Evolutionary conservation across 2,329 filamentous ascomycete genomes (phyloP).

Genomic region (Thelonectria discophora): DNA sequence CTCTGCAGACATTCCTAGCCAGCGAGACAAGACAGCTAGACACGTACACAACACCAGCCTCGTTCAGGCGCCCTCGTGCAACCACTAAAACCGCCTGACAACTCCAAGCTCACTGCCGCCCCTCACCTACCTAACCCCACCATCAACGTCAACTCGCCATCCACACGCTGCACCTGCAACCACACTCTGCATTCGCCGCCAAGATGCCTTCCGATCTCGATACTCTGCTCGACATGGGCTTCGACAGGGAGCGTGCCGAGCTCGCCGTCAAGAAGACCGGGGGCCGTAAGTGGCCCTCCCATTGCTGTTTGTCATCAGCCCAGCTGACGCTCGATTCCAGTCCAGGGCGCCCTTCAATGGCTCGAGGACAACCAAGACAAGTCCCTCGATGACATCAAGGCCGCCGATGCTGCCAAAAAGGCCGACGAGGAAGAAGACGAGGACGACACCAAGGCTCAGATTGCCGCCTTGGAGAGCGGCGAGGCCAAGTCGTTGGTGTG

Average conservation of each 20-base stretch:
- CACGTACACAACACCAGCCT: too few species aligned
- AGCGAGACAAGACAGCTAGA: not conserved
- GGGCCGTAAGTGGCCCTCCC: conserved; percentile 66
- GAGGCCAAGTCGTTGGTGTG: conserved; percentile 86
- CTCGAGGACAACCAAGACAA: conserved; percentile 92
- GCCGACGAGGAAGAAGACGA: conserved; percentile 61
- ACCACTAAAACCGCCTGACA: conserved; percentile 26
- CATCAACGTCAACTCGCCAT: conserved; percentile 30
- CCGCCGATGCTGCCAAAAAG: conserved; percentile 49
- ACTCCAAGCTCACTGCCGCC: conserved; percentile 27
- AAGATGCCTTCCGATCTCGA: conserved; percentile 70
- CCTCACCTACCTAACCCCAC: conserved; percentile 35
- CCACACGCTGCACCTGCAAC: conserved; percentile 19
- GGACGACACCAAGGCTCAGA: conserved; percentile 60
- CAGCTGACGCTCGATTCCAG: conserved; percentile 53
- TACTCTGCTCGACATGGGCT: conserved; percentile 75
- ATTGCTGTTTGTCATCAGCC: not conserved
- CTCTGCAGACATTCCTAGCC: not conserved
- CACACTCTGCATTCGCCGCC: conserved; percentile 38
- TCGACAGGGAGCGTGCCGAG: conserved; percentile 82
- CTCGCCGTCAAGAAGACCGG: conserved; percentile 86
- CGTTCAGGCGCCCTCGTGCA: not conserved
- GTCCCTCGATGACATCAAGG: conserved; percentile 80
- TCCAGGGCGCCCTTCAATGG: conserved; percentile 93
- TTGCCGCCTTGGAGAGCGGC: conserved; percentile 73